Evolutionary conservation across 371 early-diverging fungal species (phyloP), one percentile per base, ranked within the genome.

Genomic region (Globomyces sp.): DNA sequence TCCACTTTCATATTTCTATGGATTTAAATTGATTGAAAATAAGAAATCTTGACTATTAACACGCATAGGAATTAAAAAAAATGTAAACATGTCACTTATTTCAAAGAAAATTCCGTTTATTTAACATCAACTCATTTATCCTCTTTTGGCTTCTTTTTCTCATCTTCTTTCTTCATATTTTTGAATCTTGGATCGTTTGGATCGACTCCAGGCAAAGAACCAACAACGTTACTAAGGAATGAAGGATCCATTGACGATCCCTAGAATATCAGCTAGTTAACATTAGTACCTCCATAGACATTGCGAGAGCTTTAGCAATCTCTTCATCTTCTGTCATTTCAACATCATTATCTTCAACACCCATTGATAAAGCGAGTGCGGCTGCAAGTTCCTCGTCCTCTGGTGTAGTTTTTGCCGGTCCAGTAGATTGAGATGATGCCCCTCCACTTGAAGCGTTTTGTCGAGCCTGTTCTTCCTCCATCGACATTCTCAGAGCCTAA

Each of bases 381-480:
- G 72, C 68, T 13, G 80, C 79, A 52, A 87, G 76, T 69, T 76
- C 72, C 37, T 81, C 84, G 55, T 86, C 86, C 65, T 84, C 85
- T 73, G 71, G 46, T 67, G 74, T 8, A 69, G 73, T 64, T 71
- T 58, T 65, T 63, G 58, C 53, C 66, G 74, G 57, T 58, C 47
- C 45, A 40, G 69, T 52, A 2, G 66, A 48, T 6, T 61, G 43
- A 77, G 68, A 51, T 83, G 85, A 36, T 84, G 77, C 46, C 74
- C 84, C 80, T 84, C 80, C 41, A 80, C 61, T 13, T 10, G 77
- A 80, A 42, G 87, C 86, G 65, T 90, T 93, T 77, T 92, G 96
- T 71, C 96, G 88, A 48, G 94, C 94, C 67, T 89, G 87, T 75
- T 96, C 98, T 76, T 98, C 98, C 76, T 95, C 96, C 77, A 98